These are phyloP conservation scores for Clonostachys sp. DNA, from an alignment of 2,329 filamentous ascomycete species.

Conservation along the genomic window DNA sequence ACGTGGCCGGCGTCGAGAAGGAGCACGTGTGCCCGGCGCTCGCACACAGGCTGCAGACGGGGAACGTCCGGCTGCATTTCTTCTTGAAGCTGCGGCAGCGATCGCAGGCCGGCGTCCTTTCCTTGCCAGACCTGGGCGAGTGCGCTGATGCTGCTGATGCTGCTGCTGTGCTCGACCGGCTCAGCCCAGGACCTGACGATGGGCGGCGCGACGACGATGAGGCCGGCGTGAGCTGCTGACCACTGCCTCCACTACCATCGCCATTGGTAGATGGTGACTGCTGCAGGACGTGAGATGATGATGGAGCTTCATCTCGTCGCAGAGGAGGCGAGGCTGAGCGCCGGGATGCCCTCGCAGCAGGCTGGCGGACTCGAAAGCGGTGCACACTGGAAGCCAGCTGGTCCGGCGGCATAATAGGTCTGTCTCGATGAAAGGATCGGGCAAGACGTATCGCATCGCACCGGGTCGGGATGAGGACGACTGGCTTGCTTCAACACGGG, in stretches of 20 bases:
- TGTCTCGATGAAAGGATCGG: no score
- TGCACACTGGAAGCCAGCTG: slow-evolving; percentile 12
- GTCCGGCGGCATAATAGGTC: slow-evolving; percentile 7
- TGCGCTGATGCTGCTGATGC: slow-evolving; percentile 11
- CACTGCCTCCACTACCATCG: no score
- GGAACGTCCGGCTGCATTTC: slow-evolving; percentile 35
- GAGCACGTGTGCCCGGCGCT: slow-evolving; percentile 31
- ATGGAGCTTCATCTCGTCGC: no score
- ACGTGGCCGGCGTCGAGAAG: slow-evolving; percentile 17
- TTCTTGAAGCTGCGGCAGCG: slow-evolving; percentile 40
- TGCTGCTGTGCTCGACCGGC: slow-evolving; percentile 10
- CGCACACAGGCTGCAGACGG: slow-evolving; percentile 30
- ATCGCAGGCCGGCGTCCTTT: slow-evolving; percentile 18
- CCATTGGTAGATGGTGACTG: no score
- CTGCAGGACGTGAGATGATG: no score
- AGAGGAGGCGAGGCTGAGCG: slow-evolving; percentile 10
- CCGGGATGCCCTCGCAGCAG: slow-evolving; percentile 1
- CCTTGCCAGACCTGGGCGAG: slow-evolving; percentile 3
- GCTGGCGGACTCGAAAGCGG: slow-evolving; percentile 16
- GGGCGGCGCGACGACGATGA: no score
- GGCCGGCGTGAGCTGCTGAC: no score
- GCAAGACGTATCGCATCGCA: background rate
- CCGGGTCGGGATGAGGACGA: background rate
- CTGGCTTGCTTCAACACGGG: background rate
- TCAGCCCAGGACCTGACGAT: background rate